Evolutionary conservation across 805 yeast species (phyloP), one percentile per base, ranked within the genome.

Genomic region (Zygosaccharomyces lentus): DNA sequence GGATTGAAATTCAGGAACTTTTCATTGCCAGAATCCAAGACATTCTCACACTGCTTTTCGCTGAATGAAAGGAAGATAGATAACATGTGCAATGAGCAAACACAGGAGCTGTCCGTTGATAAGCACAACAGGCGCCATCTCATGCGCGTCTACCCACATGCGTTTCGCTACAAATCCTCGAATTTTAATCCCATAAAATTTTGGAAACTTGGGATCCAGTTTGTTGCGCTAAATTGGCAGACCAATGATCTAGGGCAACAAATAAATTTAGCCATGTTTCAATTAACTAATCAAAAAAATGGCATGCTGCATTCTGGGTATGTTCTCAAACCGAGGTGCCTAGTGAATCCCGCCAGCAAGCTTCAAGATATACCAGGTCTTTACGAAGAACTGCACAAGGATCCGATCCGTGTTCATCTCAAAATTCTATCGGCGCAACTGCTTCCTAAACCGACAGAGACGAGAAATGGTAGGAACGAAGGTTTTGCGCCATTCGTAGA

Each of bases 151-250:
- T 93, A 93, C 59, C 99, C 99, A 0, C 82, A 95, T 1, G 81
- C 81, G 6, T 76, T 81, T 46, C 68, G 97, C 34, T 74, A 86
- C 51, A 82, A 73, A 43, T 88, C 96, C 1, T 74, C 86, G 2
- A 93, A 93, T 58, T 90, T 87, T 59, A 76, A 76, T 36, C 98
- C 99, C 0, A 65, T 87, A 1, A 64, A 65, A 0, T 88, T 79
- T 58, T 93, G 99, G 99, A 73, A 73, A 41, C 70, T 76, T 38
- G 99, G 99, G 0, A 83, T 77, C 9, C 99, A 93, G 60, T 79
- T 93, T 88, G 98, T 87, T 4, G 98, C 99, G 0, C 82, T 96
- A 0, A 93, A 91, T 61, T 91, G 97, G 97, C 99, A 91, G 65
- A 83, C 93, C 0, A 83, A 79, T 61, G 99, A 93, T 59, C 48